A percentile compares a stretch with the other conserved stretches of the same genome.
Conservation (phyloP, 495 filamentous ascomycete genomes). For the Aspergillus egyptiacus region DNA sequence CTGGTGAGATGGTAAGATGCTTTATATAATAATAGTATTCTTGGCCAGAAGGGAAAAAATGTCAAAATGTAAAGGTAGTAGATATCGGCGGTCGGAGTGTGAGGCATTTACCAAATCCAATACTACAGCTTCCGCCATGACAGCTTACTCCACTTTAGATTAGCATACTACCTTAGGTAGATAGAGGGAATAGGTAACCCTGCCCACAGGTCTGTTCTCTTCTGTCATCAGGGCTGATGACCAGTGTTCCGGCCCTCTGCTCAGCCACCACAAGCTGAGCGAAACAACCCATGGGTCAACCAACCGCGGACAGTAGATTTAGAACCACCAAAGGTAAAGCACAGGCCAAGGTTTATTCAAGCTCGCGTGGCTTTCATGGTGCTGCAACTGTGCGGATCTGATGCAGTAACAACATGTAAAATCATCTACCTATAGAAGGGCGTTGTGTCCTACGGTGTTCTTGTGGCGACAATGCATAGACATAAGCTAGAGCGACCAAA, state of each 20-base stretch:
- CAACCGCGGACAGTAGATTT: too few species aligned
- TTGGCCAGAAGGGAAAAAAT: too few species aligned
- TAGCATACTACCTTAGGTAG: neutral
- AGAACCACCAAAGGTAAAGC: too few species aligned
- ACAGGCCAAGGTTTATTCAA: neutral
- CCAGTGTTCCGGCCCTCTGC: neutral
- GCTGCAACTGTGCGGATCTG: neutral
- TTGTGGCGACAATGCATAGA: too few species aligned
- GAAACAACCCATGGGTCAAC: neutral
- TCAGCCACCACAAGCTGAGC: conserved; percentile 1
- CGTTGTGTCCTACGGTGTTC: too few species aligned
- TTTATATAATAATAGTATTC: too few species aligned
- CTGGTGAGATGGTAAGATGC: too few species aligned
- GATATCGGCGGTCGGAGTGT: neutral
- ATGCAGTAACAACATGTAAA: too few species aligned
- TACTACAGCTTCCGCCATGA: neutral
- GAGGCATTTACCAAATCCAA: conserved; percentile 14
- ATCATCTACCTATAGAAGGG: too few species aligned
- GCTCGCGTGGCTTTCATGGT: neutral
- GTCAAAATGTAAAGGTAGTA: too few species aligned
- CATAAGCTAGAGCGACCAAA: too few species aligned
- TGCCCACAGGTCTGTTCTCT: neutral
- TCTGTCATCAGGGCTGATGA: neutral
- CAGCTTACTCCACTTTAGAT: neutral
- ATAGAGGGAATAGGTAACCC: conserved; percentile 18